Base-by-base conservation (phyloP, 495 filamentous ascomycete genomes). In the Astrothelium subdiscretum region DNA sequence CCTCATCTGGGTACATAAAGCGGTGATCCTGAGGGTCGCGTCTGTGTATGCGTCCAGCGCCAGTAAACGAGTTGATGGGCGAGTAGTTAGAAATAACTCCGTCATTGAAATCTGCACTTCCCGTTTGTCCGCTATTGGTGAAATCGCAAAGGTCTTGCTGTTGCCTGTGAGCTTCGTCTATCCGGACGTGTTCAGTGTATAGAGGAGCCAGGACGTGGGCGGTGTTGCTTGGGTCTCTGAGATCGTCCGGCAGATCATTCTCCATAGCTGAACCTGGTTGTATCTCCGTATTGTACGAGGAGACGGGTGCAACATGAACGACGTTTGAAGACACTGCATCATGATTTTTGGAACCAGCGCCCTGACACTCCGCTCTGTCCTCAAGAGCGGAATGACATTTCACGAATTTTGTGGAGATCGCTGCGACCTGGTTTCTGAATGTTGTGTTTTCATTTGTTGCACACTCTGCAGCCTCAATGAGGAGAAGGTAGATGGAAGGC, bases 401-500 rank as follows among this genome's bases (percentile, higher is more conserved):
- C 8, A 8, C 35, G 35, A 38, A 38, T 15, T 15, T 38, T 15
- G 35, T 8, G 15, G 15, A 8, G 8, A 38, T 8, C 15, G 35
- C 8, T 8, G 35, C 35, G 35, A 38, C 35, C 15, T 1, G 35
- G 15, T 15, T 38, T 15, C 15, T 15, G 35, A 38, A 38, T 15
- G 8, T 15, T 38, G 35, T 38, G 15, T 38, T 15, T 15, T 8
- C 35, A 38, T 15, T 38, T 6, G 8, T 15, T 15, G 35, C 8
- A 15, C 8, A 15, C 8, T 64, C 32, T 64, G n/a, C 31, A 62
- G 29, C 69, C 65, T 48, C 62, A 15, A 38, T 8, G 65, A 3
- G 66, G 66, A 57, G 66, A 61, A 24, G 71, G 40, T 29, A 59
- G 69, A 57, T 71, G 65, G 57, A 52, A 13, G 54, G 6, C 31